These are phyloP conservation scores for Wickerhamiella alocasiicola DNA, from an alignment of 805 yeast genomes.

Conservation along the genomic window DNA sequence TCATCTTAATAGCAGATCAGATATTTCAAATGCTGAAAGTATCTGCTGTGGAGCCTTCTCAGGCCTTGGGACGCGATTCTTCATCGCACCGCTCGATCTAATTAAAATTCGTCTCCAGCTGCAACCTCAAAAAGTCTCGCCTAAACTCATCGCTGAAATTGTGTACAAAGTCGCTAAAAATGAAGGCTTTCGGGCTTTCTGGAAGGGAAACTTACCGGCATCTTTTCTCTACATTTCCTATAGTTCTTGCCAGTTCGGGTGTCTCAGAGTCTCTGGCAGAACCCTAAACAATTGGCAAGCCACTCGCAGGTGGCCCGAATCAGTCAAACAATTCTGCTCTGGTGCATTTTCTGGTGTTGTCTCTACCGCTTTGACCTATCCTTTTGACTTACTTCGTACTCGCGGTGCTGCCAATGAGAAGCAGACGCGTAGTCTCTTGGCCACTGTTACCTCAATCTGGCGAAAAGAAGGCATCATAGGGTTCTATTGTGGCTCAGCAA, in stretches of 20 bases:
- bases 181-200: slow-evolving; percentile 68
- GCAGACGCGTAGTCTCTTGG: slow-evolving; percentile 16
- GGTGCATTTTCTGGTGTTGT: slow-evolving; percentile 70
- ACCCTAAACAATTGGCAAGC: slow-evolving; percentile 25
- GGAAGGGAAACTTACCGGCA: slow-evolving; percentile 96
- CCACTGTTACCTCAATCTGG: slow-evolving; percentile 28
- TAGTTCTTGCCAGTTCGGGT: slow-evolving; percentile 74
- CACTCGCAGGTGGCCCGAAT: slow-evolving; percentile 25
- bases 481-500: slow-evolving; percentile 36
- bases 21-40: slow-evolving; percentile 41
- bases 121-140: slow-evolving; percentile 24
- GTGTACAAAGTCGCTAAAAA: slow-evolving; percentile 35
- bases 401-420: slow-evolving; percentile 57
- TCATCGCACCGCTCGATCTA: slow-evolving; percentile 69
- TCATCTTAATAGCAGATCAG: slow-evolving; percentile 32
- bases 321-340: slow-evolving; percentile 39
- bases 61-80: slow-evolving; percentile 49
- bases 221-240: slow-evolving; percentile 71
- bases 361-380: slow-evolving; percentile 69
- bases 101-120: slow-evolving; percentile 66
- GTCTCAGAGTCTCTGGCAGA: slow-evolving; percentile 46
- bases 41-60: slow-evolving; percentile 59
- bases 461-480: slow-evolving; percentile 35
- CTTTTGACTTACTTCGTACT: slow-evolving; percentile 82
- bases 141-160: slow-evolving; percentile 20